Base-by-base conservation (phyloP, 179 eudicot genomes). In the Spergularia azorica region DNA sequence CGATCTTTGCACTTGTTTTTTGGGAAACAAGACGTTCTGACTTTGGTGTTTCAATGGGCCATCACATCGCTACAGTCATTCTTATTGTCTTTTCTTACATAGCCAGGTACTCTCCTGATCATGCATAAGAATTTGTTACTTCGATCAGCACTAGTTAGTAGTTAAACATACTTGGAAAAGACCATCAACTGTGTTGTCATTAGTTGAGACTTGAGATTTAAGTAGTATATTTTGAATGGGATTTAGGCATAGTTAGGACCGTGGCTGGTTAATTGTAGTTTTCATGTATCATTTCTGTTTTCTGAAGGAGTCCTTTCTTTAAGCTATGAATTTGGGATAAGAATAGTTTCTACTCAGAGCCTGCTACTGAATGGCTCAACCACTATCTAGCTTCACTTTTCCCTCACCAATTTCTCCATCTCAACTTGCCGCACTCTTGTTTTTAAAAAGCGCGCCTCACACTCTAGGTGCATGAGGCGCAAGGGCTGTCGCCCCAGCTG, bases 11-110 rank as follows among this genome's bases (percentile, higher is more conserved):
- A 50, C 86, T 95, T 63, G 82, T 93, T 59, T 95, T 90, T 72
- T 95, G 98, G 98, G 98, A 94, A 84, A 94, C 98, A 77, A 90
- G 98, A 83, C 97, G 98, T 62, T 85, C 92, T 73, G 98, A 95
- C 71, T 95, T 93, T 85, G 97, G 97, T 72, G 98, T 93, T 77
- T 95, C 98, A 13, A 95, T 95, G 98, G 84, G 92, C 51, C 98
- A 95, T 85, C 98, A 95, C 82, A 81, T 93, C 77, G 93, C 95
- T 79, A 91, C 97, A 63, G 74, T 84, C 70, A 80, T 91, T 67
- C 93, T 95, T 68, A 95, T 95, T 56, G 74, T 82, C 54, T 79
- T 90, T 51, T 95, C 98, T 64, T 95, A 95, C 70, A 68, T 86
- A 62, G 74, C 57, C 59, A 90, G 97, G 98, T 95, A 81, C 51